phyloP scores from a whole-genome alignment of 305 asterid genomes.

The Fraxinus latifolia region DNA sequence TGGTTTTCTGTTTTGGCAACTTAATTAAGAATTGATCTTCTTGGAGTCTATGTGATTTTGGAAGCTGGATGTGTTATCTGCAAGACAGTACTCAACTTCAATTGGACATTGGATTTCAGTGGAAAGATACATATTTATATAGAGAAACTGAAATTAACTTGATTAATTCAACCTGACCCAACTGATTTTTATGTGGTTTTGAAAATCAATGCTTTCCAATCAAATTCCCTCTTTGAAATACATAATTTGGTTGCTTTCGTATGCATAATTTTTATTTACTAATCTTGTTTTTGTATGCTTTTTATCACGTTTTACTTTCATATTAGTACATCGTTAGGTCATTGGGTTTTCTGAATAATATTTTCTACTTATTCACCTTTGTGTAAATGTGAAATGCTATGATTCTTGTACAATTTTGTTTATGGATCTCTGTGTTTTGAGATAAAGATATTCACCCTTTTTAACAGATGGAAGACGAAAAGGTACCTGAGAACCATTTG shows the following conservation, averaged over 20 bases:
- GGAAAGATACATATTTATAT: background rate
- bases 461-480: slow-evolving; percentile 72
- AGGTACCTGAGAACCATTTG: slow-evolving; percentile 52
- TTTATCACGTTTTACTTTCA: background rate
- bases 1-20: background rate
- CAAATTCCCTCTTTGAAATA: background rate
- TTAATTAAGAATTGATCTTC: background rate
- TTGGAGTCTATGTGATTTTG: background rate
- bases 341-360: background rate
- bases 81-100: background rate
- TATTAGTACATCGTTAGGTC: background rate
- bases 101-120: background rate
- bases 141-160: background rate
- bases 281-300: background rate
- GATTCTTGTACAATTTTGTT: background rate
- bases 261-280: background rate
- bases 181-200: background rate
- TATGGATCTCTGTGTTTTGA: background rate
- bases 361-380: background rate
- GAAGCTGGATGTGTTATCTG: background rate
- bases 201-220: background rate
- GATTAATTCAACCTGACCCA: background rate
- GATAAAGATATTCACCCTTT: background rate
- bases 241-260: background rate
- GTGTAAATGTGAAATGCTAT: background rate